Evolutionary conservation across 441 rosid genomes (phyloP), one percentile per base, ranked within the genome.

Genomic region (Eruca vesicaria): DNA sequence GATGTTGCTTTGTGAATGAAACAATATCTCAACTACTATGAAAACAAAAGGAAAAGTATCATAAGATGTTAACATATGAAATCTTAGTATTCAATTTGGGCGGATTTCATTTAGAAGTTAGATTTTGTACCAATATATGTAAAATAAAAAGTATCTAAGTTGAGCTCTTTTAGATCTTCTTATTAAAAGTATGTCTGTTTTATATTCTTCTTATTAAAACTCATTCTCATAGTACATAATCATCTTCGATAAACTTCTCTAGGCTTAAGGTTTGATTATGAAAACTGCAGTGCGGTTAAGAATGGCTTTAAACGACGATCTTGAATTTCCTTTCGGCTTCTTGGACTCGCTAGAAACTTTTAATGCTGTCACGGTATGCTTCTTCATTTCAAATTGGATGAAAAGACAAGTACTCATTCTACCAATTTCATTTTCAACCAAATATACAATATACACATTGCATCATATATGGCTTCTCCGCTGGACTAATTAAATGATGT

Each of bases 301-400:
- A 60, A 75, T 75, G 73, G 45, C 68, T 75, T 60, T 63, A 50
- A n/a, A 9, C 18, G 73, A 75, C 2, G 73, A 67, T 60, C 55
- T 74, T 23, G 67, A 18, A 23, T 26, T 50, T 33, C 16, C 36
- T 7, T 21, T 50, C 14, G 60, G 50, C 28, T 32, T 68, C 20
- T 33, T 36, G 63, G 43, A 68, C 2, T 50, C 36, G 2, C 55
- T 61, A 16, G 63, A 50, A 50, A 60, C 31, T 5, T 68, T 68
- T 26, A 29, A 53, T 60, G 43, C 21, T 23, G n/a, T 52, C 16
- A 75, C 32, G 73, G 78, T 75, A 74, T 48, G 28, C 8, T 31
- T 48, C 41, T 57, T 16, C 18, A 14, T 16, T 7, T 35, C 29
- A 63, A 62, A 33, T 62, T 26, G 28, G 26, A 63, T 20, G 50